Conservation (phyloP, 75 land plant genomes). For the Picea glauca region DNA sequence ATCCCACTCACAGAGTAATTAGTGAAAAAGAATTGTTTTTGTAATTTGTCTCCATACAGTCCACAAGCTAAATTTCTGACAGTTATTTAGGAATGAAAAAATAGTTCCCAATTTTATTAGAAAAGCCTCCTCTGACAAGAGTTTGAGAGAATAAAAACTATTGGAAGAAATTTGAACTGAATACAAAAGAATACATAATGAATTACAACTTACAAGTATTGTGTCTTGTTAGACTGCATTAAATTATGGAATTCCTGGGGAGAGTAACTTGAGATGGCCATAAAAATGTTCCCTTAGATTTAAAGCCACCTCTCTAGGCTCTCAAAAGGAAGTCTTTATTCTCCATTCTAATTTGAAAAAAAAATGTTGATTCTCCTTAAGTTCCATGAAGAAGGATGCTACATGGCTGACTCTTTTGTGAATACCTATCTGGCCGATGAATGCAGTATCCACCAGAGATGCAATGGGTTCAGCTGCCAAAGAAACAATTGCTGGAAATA, state of each 20-base stretch:
- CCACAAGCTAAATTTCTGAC: too few relatives aligned
- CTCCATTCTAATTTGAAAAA: slow-evolving; percentile 2
- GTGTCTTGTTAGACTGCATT: not conserved
- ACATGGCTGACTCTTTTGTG: not conserved
- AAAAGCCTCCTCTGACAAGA: too few relatives aligned
- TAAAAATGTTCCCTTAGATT: not conserved
- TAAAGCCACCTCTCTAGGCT: not conserved
- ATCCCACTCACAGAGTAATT: not conserved
- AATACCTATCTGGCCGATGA: not conserved
- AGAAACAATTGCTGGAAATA: slow-evolving; percentile 66
- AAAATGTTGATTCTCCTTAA: not conserved
- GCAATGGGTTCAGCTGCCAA: slow-evolving; percentile 85
- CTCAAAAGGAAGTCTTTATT: not conserved
- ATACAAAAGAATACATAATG: not conserved
- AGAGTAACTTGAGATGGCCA: not conserved
- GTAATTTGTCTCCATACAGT: not conserved
- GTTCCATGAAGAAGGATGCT: not conserved
- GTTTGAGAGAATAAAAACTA: too few relatives aligned
- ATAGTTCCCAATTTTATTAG: not conserved
- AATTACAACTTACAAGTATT: slow-evolving; percentile 1
- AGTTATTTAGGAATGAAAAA: not conserved
- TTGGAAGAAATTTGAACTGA: too few relatives aligned
- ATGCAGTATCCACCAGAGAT: slow-evolving; percentile 51
- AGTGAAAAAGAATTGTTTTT: not conserved
- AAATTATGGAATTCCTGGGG: not conserved